A percentile compares a stretch with the other conserved stretches of the same genome.
These are phyloP conservation scores for Xylariaceae sp. DNA, from an alignment of 2,329 filamentous ascomycete species.

Conservation along the genomic window DNA sequence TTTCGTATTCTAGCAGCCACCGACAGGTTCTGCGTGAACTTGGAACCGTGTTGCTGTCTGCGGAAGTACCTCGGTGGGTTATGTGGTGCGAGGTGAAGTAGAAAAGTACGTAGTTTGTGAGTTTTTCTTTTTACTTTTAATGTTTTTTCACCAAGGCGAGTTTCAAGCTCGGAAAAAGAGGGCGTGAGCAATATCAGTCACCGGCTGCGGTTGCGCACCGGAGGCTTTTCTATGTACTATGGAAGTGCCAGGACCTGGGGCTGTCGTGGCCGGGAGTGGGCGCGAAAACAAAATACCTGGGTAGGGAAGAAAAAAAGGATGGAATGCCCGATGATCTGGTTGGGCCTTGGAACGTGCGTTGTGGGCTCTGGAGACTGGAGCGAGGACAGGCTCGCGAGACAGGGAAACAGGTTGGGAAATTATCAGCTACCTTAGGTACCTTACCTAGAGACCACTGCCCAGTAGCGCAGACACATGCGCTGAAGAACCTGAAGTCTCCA, in stretches of 20 bases:
- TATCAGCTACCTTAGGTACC: slow-evolving; percentile 16
- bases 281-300: slow-evolving; percentile 2
- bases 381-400: slow-evolving; percentile 8
- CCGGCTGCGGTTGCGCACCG: slow-evolving; percentile 12
- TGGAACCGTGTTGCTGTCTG: too few species aligned
- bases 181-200: slow-evolving; percentile 8
- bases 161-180: slow-evolving; percentile 9
- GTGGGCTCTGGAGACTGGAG: slow-evolving; percentile 6
- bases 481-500: too few species aligned
- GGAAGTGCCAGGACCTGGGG: slow-evolving; percentile 9
- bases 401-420: slow-evolving; percentile 9
- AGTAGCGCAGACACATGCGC: too few species aligned
- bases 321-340: slow-evolving; percentile 4
- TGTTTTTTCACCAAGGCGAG: background rate
- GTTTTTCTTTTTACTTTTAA: too few species aligned
- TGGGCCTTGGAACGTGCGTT: slow-evolving; percentile 19
- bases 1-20: too few species aligned
- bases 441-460: too few species aligned
- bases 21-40: too few species aligned
- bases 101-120: too few species aligned
- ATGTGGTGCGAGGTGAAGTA: slow-evolving; percentile 10
- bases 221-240: slow-evolving; percentile 17
- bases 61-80: slow-evolving; percentile 1
- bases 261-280: slow-evolving; percentile 6
- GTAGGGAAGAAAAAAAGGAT: slow-evolving; percentile 4